These are phyloP conservation scores for Massariosphaeria phaeospora DNA, from an alignment of 495 filamentous ascomycete species.

Conservation along the genomic window DNA sequence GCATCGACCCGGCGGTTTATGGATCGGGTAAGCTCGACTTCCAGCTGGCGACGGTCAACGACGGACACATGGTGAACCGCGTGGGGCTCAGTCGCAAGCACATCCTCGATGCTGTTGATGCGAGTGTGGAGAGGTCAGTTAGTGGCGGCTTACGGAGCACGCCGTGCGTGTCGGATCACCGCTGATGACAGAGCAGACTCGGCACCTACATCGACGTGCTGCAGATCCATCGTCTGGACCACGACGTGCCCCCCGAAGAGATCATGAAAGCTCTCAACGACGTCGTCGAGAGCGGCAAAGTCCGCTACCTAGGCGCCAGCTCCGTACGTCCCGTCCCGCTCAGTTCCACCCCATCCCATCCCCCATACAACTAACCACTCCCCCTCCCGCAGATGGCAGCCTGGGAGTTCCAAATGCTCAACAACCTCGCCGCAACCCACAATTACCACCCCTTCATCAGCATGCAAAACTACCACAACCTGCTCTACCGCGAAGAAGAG, in stretches of 20 bases:
- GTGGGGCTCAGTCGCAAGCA: constrained; percentile 34
- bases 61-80: constrained; percentile 43
- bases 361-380: neutral
- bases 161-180: neutral
- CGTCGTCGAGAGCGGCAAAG: constrained; percentile 54
- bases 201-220: constrained; percentile 70
- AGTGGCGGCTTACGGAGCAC: no score
- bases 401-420: constrained; percentile 55
- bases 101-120: constrained; percentile 68
- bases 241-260: constrained; percentile 55
- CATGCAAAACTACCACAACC: constrained; percentile 57
- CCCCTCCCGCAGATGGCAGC: constrained; percentile 46
- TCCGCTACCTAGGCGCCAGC: constrained; percentile 47
- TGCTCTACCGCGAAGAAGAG: constrained; percentile 55
- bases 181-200: constrained; percentile 45
- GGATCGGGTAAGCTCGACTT: constrained; percentile 13
- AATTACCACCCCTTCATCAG: constrained; percentile 56
- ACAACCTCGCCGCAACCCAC: constrained; percentile 50
- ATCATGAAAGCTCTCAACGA: constrained; percentile 64
- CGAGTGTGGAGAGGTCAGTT: constrained; percentile 45
- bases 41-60: constrained; percentile 32
- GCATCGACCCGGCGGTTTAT: constrained; percentile 17
- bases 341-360: neutral
- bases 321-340: constrained; percentile 24
- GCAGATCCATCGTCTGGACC: constrained; percentile 69